These are phyloP conservation scores for Colletotrichum sp. DNA, from an alignment of 2,329 filamentous ascomycete genomes.

Conservation along the genomic window DNA sequence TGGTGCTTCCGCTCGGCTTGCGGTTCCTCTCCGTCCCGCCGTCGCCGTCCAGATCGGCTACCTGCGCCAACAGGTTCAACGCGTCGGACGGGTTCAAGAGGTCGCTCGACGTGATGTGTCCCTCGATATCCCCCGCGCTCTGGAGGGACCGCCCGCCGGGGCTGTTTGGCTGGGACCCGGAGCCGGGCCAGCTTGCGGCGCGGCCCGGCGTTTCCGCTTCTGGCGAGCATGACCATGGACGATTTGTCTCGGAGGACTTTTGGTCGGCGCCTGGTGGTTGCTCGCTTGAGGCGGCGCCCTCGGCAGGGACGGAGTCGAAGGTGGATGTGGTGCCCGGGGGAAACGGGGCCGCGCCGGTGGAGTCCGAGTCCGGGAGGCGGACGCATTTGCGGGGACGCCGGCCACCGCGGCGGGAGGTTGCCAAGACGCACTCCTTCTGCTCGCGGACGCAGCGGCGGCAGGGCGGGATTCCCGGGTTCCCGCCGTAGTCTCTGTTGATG, in stretches of 20 bases:
- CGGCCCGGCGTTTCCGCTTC: slow-evolving; percentile 14
- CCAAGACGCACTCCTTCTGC: slow-evolving; percentile 41
- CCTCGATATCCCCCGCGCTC: slow-evolving; percentile 33
- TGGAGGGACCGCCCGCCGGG: slow-evolving; percentile 18
- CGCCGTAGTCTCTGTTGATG: slow-evolving; percentile 33
- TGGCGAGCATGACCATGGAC: slow-evolving; percentile 17
- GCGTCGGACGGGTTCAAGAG: slow-evolving; percentile 47
- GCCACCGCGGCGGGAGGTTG: slow-evolving; percentile 43
- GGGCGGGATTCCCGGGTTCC: slow-evolving; percentile 37
- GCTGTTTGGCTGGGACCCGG: slow-evolving; percentile 17
- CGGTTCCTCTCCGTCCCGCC: not conserved
- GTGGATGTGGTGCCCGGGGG: not conserved
- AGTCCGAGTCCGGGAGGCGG: not conserved
- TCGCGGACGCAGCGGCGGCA: slow-evolving; percentile 43
- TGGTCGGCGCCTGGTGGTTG: not conserved
- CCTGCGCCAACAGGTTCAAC: slow-evolving; percentile 43
- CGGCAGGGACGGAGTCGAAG: not conserved
- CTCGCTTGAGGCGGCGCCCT: not conserved
- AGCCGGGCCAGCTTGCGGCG: slow-evolving; percentile 10
- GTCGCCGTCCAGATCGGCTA: slow-evolving; percentile 39
- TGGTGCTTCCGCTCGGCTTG: slow-evolving; percentile 15
- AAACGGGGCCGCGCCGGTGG: not conserved
- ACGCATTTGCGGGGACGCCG: slow-evolving; percentile 31
- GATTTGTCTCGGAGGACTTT: not conserved
- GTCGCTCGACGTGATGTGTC: slow-evolving; percentile 44